Base-by-base conservation (phyloP, 2,329 filamentous ascomycete genomes). In the Nemania abortiva region DNA sequence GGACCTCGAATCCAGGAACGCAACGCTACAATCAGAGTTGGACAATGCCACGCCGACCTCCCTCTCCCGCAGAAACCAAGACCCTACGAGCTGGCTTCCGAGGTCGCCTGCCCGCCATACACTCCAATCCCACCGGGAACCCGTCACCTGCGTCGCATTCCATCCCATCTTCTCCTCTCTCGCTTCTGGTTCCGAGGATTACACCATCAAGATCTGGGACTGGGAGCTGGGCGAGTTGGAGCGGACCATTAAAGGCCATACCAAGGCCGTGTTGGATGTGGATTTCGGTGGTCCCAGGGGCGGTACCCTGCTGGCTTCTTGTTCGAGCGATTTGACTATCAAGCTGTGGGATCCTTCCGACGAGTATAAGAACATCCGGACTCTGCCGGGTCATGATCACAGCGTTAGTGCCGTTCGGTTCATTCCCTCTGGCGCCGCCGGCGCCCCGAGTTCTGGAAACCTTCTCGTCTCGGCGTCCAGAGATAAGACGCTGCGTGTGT, bases 121-220 rank as follows among this genome's bases (percentile, higher is more conserved):
- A 6, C 86, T 98, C 10, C 89, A 97, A 81, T 95, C 92, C 18
- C 95, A 97, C 81, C 89, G 94, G 75, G 85, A 89, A 27, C 89
- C 93, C 15, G 90, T 98, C 68, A 97, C 91, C 65, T 95, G 93
- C 76, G 90, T 98, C 66, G 95, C 95, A 18, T 98, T 98, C 78
- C 95, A 98, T 79, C 95, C 95, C 0, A 87, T 96, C 37, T 98
- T 97, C 81, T 95, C 94, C 10, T 95, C 93, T 5, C 85, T 98
- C 24, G 95, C 95, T 10, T 96, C 94, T 0, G 95, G 93, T 18
- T 97, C 94, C 9, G 95, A 97, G 79, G 95, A 98, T 80, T 92
- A 89, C 63, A 97, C 92, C 7, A 97, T 98, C 80, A 98, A 98
- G 77, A 95, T 98, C 64, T 98, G 95, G 95, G 95, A 98, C 77